Evolutionary conservation across 2,329 filamentous ascomycete species (phyloP), one percentile per base, ranked within the genome.

Genomic region (Sclerotinia glacialis): DNA sequence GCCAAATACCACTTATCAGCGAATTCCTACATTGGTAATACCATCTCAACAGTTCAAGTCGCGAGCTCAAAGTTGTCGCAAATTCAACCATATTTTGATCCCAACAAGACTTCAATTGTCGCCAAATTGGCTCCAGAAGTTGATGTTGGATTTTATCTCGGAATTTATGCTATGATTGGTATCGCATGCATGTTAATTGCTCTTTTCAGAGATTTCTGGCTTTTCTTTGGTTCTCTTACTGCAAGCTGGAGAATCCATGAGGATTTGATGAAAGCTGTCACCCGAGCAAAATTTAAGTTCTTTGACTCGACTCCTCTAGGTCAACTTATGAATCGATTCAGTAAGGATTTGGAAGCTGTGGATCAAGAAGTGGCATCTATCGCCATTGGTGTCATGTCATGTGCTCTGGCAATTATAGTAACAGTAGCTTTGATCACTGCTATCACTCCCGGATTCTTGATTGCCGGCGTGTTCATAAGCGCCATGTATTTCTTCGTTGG

Each of bases 321-420:
- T 16, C 94, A 97, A 78, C 84, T 99, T 74, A 98, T 98, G 89
- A 99, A 99, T 78, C 88, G 95, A 26, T 99, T 99, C 80, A 98
- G 94, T 77, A 98, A 98, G 78, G 95, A 99, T 77, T 86, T 99
- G 18, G 93, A 99, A 77, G 88, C 93, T 14, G 85, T 99, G 26
- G 95, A 99, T 72, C 95, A 99, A 77, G 95, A 99, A 77, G 91
- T 99, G 67, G 93, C 95, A 0, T 92, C 93, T 2, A 88, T 96
- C 50, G 94, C 95, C 28, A 93, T 98, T 72, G 86, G 86, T 64
- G 85, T 89, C 63, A 85, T 89, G 78, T 83, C 82, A n/a, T 89
- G 85, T 72, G 83, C 81, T 1, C 79, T 89, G 68, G 85, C 82
- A 42, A 84, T 98, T 54, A 76, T 95, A 47, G 93, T 96, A 66